phyloP scores from a whole-genome alignment of 2,329 filamentous ascomycete species.

The Gaeumannomyces tritici region DNA sequence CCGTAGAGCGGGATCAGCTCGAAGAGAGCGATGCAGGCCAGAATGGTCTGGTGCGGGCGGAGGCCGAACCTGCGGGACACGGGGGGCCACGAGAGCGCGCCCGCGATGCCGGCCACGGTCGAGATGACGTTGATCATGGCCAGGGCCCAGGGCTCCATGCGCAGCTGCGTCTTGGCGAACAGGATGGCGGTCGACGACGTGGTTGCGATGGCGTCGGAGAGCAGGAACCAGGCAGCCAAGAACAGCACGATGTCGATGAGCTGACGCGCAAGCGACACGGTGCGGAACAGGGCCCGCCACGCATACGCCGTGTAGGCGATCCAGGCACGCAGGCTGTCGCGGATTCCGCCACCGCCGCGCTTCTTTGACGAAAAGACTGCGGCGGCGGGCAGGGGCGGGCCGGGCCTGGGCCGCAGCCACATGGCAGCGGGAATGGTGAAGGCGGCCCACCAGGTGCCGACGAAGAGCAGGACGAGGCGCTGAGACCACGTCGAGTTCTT shows the following conservation, averaged over 20 bases:
- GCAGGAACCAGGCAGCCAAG: constrained; percentile 83
- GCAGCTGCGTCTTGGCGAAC: constrained; percentile 86
- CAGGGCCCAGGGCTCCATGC: constrained; percentile 80
- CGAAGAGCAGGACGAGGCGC: constrained; percentile 74
- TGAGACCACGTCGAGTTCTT: constrained; percentile 77
- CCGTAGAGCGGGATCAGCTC: constrained; percentile 91
- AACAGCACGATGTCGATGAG: constrained; percentile 69
- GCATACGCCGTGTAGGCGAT: constrained; percentile 68
- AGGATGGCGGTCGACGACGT: constrained; percentile 90
- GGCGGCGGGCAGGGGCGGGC: constrained; percentile 58
- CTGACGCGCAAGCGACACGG: constrained; percentile 62
- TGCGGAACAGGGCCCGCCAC: constrained; percentile 79
- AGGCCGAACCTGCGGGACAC: constrained; percentile 62
- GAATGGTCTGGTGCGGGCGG: constrained; percentile 75
- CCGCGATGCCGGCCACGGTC: constrained; percentile 72
- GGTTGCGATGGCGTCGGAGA: constrained; percentile 90
- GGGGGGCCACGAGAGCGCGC: constrained; percentile 82
- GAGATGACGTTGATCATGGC: constrained; percentile 92
- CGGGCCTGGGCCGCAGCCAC: constrained; percentile 81
- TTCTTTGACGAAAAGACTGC: constrained; percentile 7
- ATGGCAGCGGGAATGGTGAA: constrained; percentile 84
- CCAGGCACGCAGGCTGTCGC: constrained; percentile 36
- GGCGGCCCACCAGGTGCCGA: constrained; percentile 85
- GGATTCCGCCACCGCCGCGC: constrained; percentile 14
- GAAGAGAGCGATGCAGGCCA: constrained; percentile 84